Conservation (phyloP, 495 filamentous ascomycete species). For the Xylaria scruposa region DNA sequence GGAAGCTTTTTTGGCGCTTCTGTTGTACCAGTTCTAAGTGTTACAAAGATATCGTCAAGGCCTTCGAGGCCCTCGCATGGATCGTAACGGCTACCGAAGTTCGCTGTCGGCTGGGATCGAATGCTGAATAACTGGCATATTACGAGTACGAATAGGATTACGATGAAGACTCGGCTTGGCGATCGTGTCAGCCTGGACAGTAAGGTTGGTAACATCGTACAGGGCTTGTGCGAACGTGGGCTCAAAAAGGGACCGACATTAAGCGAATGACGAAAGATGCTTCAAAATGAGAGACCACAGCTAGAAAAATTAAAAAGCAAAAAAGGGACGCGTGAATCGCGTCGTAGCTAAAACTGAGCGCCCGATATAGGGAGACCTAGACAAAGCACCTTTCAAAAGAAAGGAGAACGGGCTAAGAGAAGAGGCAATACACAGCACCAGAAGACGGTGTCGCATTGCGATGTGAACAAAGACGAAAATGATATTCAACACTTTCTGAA, state of each 20-base stretch:
- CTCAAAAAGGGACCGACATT: slow-evolving; percentile 15
- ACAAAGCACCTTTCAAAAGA: slow-evolving; percentile 14
- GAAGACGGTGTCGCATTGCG: slow-evolving; percentile 2
- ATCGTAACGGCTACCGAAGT: slow-evolving; percentile 15
- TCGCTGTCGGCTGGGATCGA: slow-evolving; percentile 17
- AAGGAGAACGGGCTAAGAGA: not conserved
- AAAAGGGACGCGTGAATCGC: slow-evolving; percentile 15
- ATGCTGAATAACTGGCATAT: slow-evolving; percentile 25
- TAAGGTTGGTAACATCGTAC: slow-evolving; percentile 17
- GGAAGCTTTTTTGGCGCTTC: slow-evolving; percentile 56
- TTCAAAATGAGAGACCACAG: not conserved
- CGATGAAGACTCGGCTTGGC: slow-evolving; percentile 25
- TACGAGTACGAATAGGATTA: slow-evolving; percentile 28
- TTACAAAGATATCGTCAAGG: slow-evolving; percentile 42
- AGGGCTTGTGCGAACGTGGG: not conserved
- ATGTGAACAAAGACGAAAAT: not conserved
- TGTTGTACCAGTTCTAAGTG: slow-evolving; percentile 58
- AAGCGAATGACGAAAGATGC: slow-evolving; percentile 7
- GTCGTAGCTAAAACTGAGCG: slow-evolving; percentile 13
- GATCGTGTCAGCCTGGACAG: slow-evolving; percentile 26
- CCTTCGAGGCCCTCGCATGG: slow-evolving; percentile 37
- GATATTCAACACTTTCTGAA: slow-evolving; percentile 7
- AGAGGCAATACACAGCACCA: not conserved
- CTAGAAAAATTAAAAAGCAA: not conserved
- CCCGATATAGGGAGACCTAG: slow-evolving; percentile 3